Evolutionary conservation across 2,329 filamentous ascomycete species (phyloP), one percentile per base, ranked within the genome.

Genomic region (Apiospora hydei): DNA sequence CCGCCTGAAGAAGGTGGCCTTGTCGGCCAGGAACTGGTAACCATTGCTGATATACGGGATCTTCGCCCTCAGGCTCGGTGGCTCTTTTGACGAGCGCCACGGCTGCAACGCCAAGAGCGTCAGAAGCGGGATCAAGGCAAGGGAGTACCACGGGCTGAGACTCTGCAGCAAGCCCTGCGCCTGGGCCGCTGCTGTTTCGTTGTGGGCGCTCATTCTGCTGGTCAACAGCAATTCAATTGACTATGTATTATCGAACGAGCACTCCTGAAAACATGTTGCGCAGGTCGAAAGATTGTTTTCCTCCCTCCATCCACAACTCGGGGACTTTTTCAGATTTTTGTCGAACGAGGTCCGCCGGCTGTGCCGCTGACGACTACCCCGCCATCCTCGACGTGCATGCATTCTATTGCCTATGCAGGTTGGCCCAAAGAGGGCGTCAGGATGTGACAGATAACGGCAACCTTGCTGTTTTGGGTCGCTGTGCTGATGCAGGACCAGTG

Each of bases 11-110:
- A 74, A 75, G 2, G 3, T 16, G 3, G 43, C 26, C 26, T 69
- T 38, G n/a, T 75, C 41, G 2, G 70, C 74, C 4, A 75, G n/a
- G 49, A 72, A 75, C 30, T 73, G 68, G 18, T 71, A 73, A 0
- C 70, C 69, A 16, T 75, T 75, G 3, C 71, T 73, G 34, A 75
- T 47, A n/a, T 70, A 75, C 1, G 74, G 74, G 2, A 75, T 70
- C 13, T 44, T 44, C 47, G 73, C 74, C 8, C 47, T 44, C 21
- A 72, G 26, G 43, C 41, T 68, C 26, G 66, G 66, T 3, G 66
- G 66, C 66, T 68, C 41, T 13, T 68, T 68, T 26, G 66, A 26
- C 14, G 24, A 47, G 41, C 41, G 24, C 66, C 66, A 68, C 18
- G 66, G 66, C 44, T 46, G 66, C 13, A 46, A 68, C 46, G 43